Evolutionary conservation across 306 rosid species (phyloP).

Genomic region (Geum urbanum): DNA sequence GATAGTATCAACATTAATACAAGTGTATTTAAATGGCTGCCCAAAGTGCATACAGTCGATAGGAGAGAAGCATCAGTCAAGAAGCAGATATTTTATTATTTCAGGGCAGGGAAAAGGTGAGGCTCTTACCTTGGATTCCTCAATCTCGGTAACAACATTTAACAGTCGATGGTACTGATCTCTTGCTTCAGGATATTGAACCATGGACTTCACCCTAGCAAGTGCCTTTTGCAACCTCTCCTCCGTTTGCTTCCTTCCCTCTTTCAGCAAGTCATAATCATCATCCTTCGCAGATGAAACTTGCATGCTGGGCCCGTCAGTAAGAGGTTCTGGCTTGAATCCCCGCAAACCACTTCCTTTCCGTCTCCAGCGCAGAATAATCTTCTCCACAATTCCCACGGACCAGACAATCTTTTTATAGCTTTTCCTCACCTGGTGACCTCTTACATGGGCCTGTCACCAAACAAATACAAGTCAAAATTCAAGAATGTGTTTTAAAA

Average conservation of each 20-base stretch:
- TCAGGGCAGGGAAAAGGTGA: neutral
- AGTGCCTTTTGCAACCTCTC: conserved; percentile 79
- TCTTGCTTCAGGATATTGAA: conserved; percentile 85
- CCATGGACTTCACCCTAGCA: conserved; percentile 89
- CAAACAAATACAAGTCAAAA: conserved; percentile 20
- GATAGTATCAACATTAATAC: too few relatives aligned
- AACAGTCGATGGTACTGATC: conserved; percentile 73
- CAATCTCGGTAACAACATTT: conserved; percentile 59
- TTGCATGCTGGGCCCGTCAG: conserved; percentile 39
- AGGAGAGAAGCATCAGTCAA: neutral
- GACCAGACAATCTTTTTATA: conserved; percentile 64
- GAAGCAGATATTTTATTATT: neutral
- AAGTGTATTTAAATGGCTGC: neutral
- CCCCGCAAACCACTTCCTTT: conserved; percentile 91
- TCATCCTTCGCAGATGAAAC: conserved; percentile 46
- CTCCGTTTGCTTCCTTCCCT: conserved; percentile 82
- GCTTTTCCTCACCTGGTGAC: conserved; percentile 83
- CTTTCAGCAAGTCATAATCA: conserved; percentile 61
- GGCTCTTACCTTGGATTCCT: conserved; percentile 61
- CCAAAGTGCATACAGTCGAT: neutral
- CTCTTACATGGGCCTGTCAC: conserved; percentile 82
- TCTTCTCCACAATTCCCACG: conserved; percentile 78
- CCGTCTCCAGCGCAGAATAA: conserved; percentile 80
- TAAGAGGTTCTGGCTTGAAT: conserved; percentile 52
- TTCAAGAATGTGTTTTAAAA: neutral